A percentile compares a stretch with the other conserved stretches of the same genome.
Conservation (phyloP, 257 asterid species). For the Petrea volubilis region DNA sequence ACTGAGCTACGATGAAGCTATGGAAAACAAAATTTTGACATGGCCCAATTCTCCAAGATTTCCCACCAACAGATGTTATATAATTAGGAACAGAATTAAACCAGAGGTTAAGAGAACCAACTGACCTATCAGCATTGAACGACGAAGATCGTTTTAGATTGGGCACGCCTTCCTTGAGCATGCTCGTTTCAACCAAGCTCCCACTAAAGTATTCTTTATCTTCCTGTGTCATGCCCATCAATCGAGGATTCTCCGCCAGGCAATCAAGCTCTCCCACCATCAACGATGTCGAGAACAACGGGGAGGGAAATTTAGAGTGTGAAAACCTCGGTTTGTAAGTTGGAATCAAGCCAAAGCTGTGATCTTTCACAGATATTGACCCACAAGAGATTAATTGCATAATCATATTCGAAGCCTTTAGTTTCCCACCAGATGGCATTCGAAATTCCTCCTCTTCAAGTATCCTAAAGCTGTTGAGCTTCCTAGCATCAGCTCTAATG, state of each 20-base stretch:
- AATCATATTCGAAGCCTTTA: slow-evolving; percentile 84
- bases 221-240: slow-evolving; percentile 60
- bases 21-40: not conserved
- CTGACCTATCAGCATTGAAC: slow-evolving; percentile 77
- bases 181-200: slow-evolving; percentile 77
- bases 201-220: slow-evolving; percentile 94
- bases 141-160: slow-evolving; percentile 81
- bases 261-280: slow-evolving; percentile 81
- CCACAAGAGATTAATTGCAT: slow-evolving; percentile 96
- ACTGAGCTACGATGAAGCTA: not conserved
- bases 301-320: slow-evolving; percentile 73
- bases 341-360: slow-evolving; percentile 78
- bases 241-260: slow-evolving; percentile 68
- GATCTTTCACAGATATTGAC: slow-evolving; percentile 86
- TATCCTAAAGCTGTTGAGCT: slow-evolving; percentile 77
- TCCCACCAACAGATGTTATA: not conserved
- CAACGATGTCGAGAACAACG: slow-evolving; percentile 71
- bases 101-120: not conserved
- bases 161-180: slow-evolving; percentile 63
- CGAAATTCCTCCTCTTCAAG: slow-evolving; percentile 68
- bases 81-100: not conserved
- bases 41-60: not conserved
- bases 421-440: slow-evolving; percentile 51
- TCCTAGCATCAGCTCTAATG: slow-evolving; percentile 77
- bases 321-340: slow-evolving; percentile 82